These are phyloP conservation scores for Caryopteris hybrid DNA, from an alignment of 305 asterid genomes.

Conservation along the genomic window DNA sequence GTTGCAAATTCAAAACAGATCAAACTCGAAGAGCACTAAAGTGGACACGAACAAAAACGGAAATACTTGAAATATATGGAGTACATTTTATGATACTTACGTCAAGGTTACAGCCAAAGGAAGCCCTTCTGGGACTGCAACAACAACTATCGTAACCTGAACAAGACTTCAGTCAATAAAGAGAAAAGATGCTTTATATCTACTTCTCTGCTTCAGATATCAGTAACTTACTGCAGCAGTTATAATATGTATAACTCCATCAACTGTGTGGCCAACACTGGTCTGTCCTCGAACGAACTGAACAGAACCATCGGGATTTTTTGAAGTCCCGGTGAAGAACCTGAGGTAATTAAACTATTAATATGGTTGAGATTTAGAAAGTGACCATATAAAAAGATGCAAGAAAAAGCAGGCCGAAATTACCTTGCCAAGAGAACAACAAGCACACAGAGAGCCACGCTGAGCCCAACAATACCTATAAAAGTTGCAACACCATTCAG, in stretches of 20 bases:
- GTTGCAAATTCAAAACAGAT: conserved; percentile 30
- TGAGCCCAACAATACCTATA: conserved; percentile 88
- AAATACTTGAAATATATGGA: background rate
- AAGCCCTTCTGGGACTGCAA: conserved; percentile 99
- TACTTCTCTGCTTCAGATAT: conserved; percentile 18
- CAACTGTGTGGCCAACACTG: conserved; percentile 39
- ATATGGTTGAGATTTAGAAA: conserved; percentile 5
- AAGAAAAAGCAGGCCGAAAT: conserved; percentile 1
- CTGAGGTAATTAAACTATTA: conserved; percentile 33
- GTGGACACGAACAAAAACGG: conserved; percentile 2
- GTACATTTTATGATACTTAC: conserved; percentile 39
- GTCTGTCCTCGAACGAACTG: conserved; percentile 77
- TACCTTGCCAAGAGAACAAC: conserved; percentile 75
- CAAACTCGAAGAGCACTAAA: conserved; percentile 17
- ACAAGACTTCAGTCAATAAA: conserved; percentile 33
- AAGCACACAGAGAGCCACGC: conserved; percentile 78
- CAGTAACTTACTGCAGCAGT: conserved; percentile 83
- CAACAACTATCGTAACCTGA: conserved; percentile 96
- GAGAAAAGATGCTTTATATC: conserved; percentile 6
- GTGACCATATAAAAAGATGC: conserved; percentile 5
- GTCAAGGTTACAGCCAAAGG: conserved; percentile 98
- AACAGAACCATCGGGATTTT: conserved; percentile 64
- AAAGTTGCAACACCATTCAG: conserved; percentile 96
- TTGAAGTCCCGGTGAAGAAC: conserved; percentile 78
- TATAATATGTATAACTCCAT: conserved; percentile 74